phyloP scores from a whole-genome alignment of 192 early-diverging fungal genomes.

The Cetraspora pellucida region DNA sequence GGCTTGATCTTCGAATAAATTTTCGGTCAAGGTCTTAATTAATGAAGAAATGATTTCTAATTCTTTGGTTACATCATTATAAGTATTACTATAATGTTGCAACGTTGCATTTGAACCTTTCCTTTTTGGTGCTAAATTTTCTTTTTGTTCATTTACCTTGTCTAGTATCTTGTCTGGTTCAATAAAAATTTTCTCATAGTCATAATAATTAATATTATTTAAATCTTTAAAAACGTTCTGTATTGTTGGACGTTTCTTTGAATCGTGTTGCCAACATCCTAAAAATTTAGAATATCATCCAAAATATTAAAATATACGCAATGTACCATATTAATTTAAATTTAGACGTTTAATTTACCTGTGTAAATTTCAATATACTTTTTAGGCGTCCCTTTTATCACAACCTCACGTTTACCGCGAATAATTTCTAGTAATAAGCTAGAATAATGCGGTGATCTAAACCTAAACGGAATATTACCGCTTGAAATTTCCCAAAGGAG shows the following conservation, averaged over 20 bases:
- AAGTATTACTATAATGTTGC: no score
- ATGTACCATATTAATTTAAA: background rate
- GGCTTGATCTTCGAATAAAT: no score
- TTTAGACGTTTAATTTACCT: background rate
- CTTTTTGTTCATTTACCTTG: background rate
- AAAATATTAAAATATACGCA: background rate
- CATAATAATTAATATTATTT: background rate
- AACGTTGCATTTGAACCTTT: background rate
- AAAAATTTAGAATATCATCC: background rate
- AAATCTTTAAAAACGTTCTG: background rate
- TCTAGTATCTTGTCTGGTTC: no score
- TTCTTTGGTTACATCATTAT: no score
- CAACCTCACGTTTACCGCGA: background rate
- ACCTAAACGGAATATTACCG: background rate
- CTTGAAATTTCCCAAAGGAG: background rate
- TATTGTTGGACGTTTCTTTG: background rate
- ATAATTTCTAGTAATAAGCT: background rate
- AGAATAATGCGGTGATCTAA: background rate
- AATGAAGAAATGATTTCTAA: no score
- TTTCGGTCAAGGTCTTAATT: no score
- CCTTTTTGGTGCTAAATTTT: background rate
- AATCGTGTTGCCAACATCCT: background rate
- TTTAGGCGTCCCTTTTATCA: background rate
- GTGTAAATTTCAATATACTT: background rate
- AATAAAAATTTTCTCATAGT: background rate